Conservation (phyloP, 192 early-diverging fungal species). For the Coemansia sp. region DNA sequence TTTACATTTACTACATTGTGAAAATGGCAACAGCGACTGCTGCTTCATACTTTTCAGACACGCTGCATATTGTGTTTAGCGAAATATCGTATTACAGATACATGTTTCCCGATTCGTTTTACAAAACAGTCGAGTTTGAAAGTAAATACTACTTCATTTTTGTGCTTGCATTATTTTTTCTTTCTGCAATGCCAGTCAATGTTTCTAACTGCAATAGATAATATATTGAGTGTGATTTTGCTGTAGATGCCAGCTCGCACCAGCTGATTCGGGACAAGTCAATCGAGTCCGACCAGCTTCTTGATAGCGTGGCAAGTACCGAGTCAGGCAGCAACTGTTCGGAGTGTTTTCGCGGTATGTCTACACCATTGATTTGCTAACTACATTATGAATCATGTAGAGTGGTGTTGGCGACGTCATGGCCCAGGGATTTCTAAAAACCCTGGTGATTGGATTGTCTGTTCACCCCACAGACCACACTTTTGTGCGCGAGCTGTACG, state of each 20-base stretch:
- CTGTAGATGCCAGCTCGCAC: slow-evolving; percentile 8
- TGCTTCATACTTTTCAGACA: slow-evolving; percentile 7
- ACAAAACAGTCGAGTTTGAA: slow-evolving; percentile 17
- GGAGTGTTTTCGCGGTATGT: too few species aligned
- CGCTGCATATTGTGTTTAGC: slow-evolving; percentile 23
- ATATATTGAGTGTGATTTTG: background rate
- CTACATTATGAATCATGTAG: too few species aligned
- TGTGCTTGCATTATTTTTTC: too few species aligned
- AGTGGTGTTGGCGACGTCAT: slow-evolving; percentile 23
- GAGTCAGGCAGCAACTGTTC: too few species aligned
- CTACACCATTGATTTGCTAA: too few species aligned
- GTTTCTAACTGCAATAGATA: too few species aligned
- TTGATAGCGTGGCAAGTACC: slow-evolving; percentile 25
- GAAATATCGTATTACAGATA: slow-evolving; percentile 43
- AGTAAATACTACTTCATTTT: slow-evolving; percentile 1
- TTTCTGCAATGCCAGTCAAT: too few species aligned
- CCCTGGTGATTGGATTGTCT: slow-evolving; percentile 33
- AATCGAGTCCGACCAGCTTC: slow-evolving; percentile 24
- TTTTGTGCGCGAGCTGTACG: slow-evolving; percentile 44
- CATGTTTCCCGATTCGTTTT: slow-evolving; percentile 34
- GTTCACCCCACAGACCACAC: slow-evolving; percentile 10
- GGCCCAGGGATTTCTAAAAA: slow-evolving; percentile 7
- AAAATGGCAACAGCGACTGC: background rate
- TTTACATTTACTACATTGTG: background rate
- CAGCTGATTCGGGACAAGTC: slow-evolving; percentile 22